These are phyloP conservation scores for Avena eriantha DNA, from an alignment of 176 grass and related monocot species.

Conservation along the genomic window DNA sequence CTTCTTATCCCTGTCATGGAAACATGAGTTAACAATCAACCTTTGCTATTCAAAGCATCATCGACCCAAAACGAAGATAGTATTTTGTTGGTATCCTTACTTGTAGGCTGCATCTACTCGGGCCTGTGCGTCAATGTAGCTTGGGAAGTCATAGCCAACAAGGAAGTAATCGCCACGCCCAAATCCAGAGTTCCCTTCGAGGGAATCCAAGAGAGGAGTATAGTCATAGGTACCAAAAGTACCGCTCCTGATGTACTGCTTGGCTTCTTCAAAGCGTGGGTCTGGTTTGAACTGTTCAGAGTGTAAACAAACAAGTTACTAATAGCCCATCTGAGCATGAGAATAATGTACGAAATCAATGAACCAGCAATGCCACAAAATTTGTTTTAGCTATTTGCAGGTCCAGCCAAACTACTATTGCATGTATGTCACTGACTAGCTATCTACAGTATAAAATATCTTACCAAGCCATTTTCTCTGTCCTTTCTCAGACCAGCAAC, in stretches of 20 bases:
- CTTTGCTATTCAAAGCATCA: not conserved
- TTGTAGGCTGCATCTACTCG: slow-evolving; percentile 92
- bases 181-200: slow-evolving; percentile 94
- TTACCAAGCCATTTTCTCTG: slow-evolving; percentile 89
- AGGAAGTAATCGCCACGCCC: slow-evolving; percentile 98
- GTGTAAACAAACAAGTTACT: slow-evolving; percentile 32
- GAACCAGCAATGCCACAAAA: not conserved
- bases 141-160: slow-evolving; percentile 95
- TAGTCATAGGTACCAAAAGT: slow-evolving; percentile 92
- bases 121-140: slow-evolving; percentile 85
- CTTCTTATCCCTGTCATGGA: slow-evolving; percentile 76
- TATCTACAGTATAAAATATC: slow-evolving; percentile 4
- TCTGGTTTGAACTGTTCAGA: slow-evolving; percentile 87
- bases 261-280: slow-evolving; percentile 93
- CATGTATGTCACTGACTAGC: not conserved
- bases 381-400: slow-evolving; percentile 9
- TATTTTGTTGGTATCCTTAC: slow-evolving; percentile 59
- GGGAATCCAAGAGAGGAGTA: slow-evolving; percentile 82
- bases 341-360: slow-evolving; percentile 23
- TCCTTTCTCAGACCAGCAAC: slow-evolving; percentile 86
- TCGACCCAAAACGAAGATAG: slow-evolving; percentile 7
- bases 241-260: slow-evolving; percentile 72
- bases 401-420: not conserved
- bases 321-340: slow-evolving; percentile 34
- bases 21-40: slow-evolving; percentile 29